Evolutionary conservation across 2,329 filamentous ascomycete genomes (phyloP).

Genomic region (Endocalyx cinctus): DNA sequence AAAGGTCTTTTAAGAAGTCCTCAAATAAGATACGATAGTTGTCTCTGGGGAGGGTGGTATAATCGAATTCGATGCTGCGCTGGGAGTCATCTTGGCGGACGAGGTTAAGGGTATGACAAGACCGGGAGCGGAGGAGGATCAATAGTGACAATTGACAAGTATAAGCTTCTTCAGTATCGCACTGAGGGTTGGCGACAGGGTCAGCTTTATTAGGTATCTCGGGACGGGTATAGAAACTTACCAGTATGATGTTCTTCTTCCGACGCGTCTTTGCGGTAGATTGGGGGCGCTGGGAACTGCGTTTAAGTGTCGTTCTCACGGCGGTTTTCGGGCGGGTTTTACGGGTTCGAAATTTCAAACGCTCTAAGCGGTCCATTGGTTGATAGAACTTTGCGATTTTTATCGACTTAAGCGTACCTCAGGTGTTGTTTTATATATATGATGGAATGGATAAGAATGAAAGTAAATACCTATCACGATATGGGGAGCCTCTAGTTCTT

Average conservation of each 20-base stretch:
- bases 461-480: too few relatives aligned
- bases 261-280: conserved; percentile 6
- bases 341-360: conserved; percentile 1
- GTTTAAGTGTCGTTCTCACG: background rate
- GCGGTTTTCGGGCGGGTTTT: conserved; percentile 2
- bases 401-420: background rate
- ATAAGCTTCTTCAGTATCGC: conserved; percentile 4
- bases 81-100: conserved; percentile 7
- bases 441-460: too few relatives aligned
- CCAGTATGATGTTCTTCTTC: conserved; percentile 4
- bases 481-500: too few relatives aligned
- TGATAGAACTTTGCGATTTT: conserved; percentile 1
- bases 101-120: conserved; percentile 6
- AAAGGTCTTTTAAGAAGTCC: conserved; percentile 2
- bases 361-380: conserved; percentile 6
- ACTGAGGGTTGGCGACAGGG: conserved; percentile 4
- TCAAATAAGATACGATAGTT: conserved; percentile 4
- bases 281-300: background rate
- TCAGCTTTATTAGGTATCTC: conserved; percentile 1
- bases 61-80: conserved; percentile 6
- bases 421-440: too few relatives aligned
- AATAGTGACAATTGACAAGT: conserved; percentile 7
- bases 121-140: conserved; percentile 7
- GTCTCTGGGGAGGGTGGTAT: conserved; percentile 1
- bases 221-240: conserved; percentile 1